Evolutionary conservation across 108 stramenopile species (phyloP), one percentile per base, ranked within the genome.

Genomic region (Schizochytrium sp.): DNA sequence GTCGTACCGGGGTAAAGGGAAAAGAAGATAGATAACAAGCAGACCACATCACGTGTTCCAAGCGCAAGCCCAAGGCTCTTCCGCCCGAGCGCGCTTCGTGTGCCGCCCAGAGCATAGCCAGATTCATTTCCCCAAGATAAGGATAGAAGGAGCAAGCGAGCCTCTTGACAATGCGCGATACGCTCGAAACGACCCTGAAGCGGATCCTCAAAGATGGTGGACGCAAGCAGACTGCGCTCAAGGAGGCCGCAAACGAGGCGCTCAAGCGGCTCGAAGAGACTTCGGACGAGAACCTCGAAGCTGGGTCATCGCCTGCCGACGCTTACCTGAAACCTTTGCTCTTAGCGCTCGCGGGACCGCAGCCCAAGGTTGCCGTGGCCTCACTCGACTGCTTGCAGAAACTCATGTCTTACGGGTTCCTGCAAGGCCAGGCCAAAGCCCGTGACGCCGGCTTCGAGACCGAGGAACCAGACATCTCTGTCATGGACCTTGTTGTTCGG

Each of bases 331-430:
- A 89, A 41, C 89, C 89, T 14, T 91, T 94, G 18, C 58, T 57
- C 57, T 48, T 91, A 4, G 93, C 94, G 19, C 93, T 93, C 72
- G 72, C 87, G 72, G 88, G 90, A 5, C 53, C 58, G 5, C 90
- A 91, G 4, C 58, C 93, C 8, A 89, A 87, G 69, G 34, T 91
- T 34, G 89, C 92, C 43, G 92, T 90, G 53, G 90, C 90, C 34
- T 93, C 93, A 6, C 69, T 94, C 41, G 94, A 94, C 87, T 90
- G 92, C 43, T 43, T 94, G 10, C 92, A 93, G 60, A 93, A 92
- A 89, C 91, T 94, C 25, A 43, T 89, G n/a, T 58, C 88, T 8
- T 92, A 91, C 72, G 89, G 90, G 10, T 91, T 76, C 58, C 58
- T 91, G 21, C 72, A 72, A 5, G 89, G 90, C 19, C 28, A 45